Percentiles rank a stretch among this genome's conserved stretches.
These are phyloP conservation scores for Scleroderma bovista DNA, from an alignment of 768 basidiomycete genomes.

Conservation along the genomic window DNA sequence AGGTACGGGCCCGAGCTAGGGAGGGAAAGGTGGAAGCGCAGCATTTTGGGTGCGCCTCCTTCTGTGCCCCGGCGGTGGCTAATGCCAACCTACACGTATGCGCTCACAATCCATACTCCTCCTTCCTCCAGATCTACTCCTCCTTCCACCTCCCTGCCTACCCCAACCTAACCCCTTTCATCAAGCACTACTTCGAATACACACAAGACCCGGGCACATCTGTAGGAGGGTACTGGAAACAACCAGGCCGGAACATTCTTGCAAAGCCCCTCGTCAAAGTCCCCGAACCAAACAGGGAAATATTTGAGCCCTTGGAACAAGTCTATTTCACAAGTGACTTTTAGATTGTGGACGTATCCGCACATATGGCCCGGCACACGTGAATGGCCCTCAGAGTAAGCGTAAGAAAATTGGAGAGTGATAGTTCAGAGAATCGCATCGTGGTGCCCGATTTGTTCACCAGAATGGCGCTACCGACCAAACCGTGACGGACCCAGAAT, in stretches of 20 bases:
- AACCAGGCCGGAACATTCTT: conserved; percentile 69
- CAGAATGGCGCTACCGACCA: not conserved
- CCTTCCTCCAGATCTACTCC: conserved; percentile 45
- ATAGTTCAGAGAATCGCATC: too few species aligned
- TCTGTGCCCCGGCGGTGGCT: not conserved
- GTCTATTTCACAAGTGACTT: conserved; percentile 53
- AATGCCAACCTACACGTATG: not conserved
- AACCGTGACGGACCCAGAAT: conserved; percentile 13
- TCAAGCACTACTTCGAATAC: conserved; percentile 58
- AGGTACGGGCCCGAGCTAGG: conserved; percentile 65
- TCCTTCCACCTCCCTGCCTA: conserved; percentile 61
- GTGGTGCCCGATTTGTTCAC: not conserved
- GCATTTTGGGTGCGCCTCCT: conserved; percentile 61
- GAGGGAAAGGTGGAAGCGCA: conserved; percentile 55
- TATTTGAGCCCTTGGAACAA: conserved; percentile 41
- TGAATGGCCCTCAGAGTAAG: too few species aligned
- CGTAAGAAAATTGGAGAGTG: too few species aligned
- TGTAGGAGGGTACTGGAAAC: conserved; percentile 69
- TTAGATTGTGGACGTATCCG: too few species aligned
- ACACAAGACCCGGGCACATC: conserved; percentile 39
- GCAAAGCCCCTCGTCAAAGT: conserved; percentile 67
- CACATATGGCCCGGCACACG: too few species aligned
- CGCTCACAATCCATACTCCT: not conserved
- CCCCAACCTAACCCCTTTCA: conserved; percentile 52
- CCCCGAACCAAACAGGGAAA: conserved; percentile 41